A percentile compares a stretch with the other conserved stretches of the same genome.
Conservation (phyloP, 768 basidiomycete genomes). For the Porpolomopsis calyptriformis region DNA sequence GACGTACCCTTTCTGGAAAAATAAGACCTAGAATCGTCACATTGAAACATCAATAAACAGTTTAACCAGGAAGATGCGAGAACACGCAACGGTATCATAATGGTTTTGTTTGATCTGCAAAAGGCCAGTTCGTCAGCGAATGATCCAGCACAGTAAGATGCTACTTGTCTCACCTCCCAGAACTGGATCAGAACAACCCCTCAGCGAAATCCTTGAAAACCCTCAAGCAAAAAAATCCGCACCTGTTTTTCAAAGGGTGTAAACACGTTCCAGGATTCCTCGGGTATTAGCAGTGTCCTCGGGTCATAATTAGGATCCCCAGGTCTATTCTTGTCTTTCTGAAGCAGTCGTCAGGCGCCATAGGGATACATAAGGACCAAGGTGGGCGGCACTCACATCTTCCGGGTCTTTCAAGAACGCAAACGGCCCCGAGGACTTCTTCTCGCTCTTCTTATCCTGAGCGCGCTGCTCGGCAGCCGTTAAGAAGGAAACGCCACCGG, state of each 20-base stretch:
- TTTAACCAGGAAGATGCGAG: slow-evolving; percentile 12
- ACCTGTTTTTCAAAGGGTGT: slow-evolving; percentile 95
- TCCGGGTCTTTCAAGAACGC: slow-evolving; percentile 52
- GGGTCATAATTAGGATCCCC: slow-evolving; percentile 86
- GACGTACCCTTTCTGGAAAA: slow-evolving; percentile 93
- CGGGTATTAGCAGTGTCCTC: slow-evolving; percentile 74
- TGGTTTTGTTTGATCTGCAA: slow-evolving; percentile 89
- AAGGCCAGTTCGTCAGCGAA: slow-evolving; percentile 4
- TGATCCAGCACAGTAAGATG: neutral
- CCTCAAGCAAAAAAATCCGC: slow-evolving; percentile 10
- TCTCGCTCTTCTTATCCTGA: slow-evolving; percentile 69
- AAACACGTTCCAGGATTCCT: slow-evolving; percentile 66
- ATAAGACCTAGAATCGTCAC: slow-evolving; percentile 49
- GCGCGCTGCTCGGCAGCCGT: slow-evolving; percentile 76
- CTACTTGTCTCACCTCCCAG: slow-evolving; percentile 47
- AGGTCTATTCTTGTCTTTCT: slow-evolving; percentile 76
- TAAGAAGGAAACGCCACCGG: slow-evolving; percentile 41
- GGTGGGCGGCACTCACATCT: slow-evolving; percentile 54
- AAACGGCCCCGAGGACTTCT: slow-evolving; percentile 68
- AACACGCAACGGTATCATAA: slow-evolving; percentile 67
- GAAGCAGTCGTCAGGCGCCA: slow-evolving; percentile 5
- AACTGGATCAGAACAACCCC: no score
- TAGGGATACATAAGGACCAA: neutral
- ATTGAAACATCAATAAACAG: slow-evolving; percentile 2
- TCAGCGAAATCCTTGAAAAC: neutral